Evolutionary conservation across 179 eudicot genomes (phyloP), one percentile per base, ranked within the genome.

Genomic region (Gypsophila paniculata): DNA sequence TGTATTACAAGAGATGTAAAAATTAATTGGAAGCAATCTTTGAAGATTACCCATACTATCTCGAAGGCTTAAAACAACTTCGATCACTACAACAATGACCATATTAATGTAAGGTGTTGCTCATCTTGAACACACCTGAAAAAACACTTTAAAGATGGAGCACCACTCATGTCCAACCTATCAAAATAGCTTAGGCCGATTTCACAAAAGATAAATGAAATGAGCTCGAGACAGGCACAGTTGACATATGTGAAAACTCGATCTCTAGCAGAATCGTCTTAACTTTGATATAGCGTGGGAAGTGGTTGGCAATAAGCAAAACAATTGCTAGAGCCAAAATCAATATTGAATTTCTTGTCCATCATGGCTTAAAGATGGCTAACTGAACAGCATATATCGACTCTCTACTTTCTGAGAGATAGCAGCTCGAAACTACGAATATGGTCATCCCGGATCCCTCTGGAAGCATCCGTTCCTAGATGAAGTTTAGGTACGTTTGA

Each of bases 341-440:
- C 49, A 42, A 73, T 19, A 19, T 42, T 39, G 49, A 19, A 60
- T 3, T 36, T 2, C 10, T 6, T 9, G 55, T 72, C 53, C 71
- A 55, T 46, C 74, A 74, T 57, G 69, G 44, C 62, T 78, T 59
- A 21, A 59, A 62, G 62, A 70, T 57, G 77, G 39, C 73, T 74
- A 61, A 65, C 75, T 49, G 65, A 71, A 51, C 67, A 71, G 21
- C 46, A 39, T 58, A 23, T 58, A 23, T n/a, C 70, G 3, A 55
- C 25, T 36, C 32, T 46, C 74, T 77, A 88, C 75, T 88, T 88
- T 79, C 86, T 77, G 75, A 88, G 82, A 8, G 96, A 85, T 69
- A 90, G 95, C 73, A 90, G 69, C 78, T 92, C 96, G 21, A 92
- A 90, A 88, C 91, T 92, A 71, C 92, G 92, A 53, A 90, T 78